Base-by-base conservation (phyloP, 371 early-diverging fungal genomes). In the Rhizopus microsporus region DNA sequence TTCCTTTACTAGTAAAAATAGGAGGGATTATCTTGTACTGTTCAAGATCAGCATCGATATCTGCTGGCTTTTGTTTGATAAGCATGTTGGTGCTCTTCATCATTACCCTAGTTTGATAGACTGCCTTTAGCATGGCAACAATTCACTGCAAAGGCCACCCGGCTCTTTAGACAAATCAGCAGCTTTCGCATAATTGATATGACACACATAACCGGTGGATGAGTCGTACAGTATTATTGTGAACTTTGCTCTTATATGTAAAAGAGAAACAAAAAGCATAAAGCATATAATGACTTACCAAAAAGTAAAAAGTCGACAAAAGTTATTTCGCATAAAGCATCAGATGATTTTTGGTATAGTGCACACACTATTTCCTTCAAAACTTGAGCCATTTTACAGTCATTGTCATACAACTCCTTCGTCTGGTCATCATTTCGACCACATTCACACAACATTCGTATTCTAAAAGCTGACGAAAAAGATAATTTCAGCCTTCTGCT, bases 251-350 rank as follows among this genome's bases (percentile, higher is more conserved):
- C 38, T 56, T 61, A 45, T 17, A 60, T 15, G 43, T 48, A 54
- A 30, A 51, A 56, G 23, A 37, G 49, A 60, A 56, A 56, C 34
- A 61, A 47, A 46, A 56, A 56, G 17, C 45, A 46, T 51, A 61
- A 61, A 37, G 56, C 33, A 51, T 50, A 12, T 51, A 0, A 46
- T 56, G 40, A 52, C 54, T 43, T 62, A 53, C 57, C 47, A 53
- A 57, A 57, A 5, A 57, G 45, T 23, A 56, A 62, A 54, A 63
- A 46, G 7, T 54, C 63, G n/a, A 48, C 50, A 48, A 63, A 54
- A 16, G 54, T 30, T 29, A 63, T 43, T 37, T 57, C 50, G 35
- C 58, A 55, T 16, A 63, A 7, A 3, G 52, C 9, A 54, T 34
- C 50, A 0, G 65, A 48, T 4, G 52, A 32, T 42, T 50, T 52